Evolutionary conservation across 176 grass and related monocot genomes (phyloP), one percentile per base, ranked within the genome.

Genomic region (Oryza brachyantha): DNA sequence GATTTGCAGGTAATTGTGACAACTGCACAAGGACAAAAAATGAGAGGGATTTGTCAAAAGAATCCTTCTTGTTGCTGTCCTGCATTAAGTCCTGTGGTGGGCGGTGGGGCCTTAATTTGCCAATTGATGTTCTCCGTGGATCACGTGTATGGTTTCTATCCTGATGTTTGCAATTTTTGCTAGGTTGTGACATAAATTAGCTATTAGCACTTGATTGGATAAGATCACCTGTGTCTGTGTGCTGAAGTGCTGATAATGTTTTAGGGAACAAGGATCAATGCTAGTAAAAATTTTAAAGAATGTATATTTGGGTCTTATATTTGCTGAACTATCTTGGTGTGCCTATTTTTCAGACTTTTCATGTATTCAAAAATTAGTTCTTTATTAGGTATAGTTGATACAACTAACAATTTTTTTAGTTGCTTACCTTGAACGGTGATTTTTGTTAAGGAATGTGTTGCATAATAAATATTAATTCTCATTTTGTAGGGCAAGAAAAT

Each of bases 51-150:
- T 71, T 98, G 54, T 90, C 95, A 83, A 94, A 79, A 92, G 95
- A 94, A 89, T 83, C 83, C 4, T 92, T 92, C 78, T 88, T 98
- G 70, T 82, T 98, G 72, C 48, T 98, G 45, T 98, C 95, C 38
- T 94, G 89, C 80, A 87, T 98, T 76, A 94, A 85, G 79, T 98
- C 85, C 55, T 98, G 95, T 61, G 87, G 95, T 37, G 92, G 95
- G 52, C 64, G 37, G 37, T 98, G 92, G 84, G 95, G 95, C 64
- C 86, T 92, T 71, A 94, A 98, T 84, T 87, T 98, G 84, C 95
- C 89, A 63, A 71, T 94, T 60, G 95, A 94, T 71, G 74, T 98
- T 90, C 95, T 98, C 78, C 91, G 90, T 48, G 95, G 95, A 81
- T 94, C 92, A 92, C 77, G 74, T 43, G 95, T 98, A 94, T 8